Evolutionary conservation across 192 early-diverging fungal genomes (phyloP).

Genomic region (Podila horticola): DNA sequence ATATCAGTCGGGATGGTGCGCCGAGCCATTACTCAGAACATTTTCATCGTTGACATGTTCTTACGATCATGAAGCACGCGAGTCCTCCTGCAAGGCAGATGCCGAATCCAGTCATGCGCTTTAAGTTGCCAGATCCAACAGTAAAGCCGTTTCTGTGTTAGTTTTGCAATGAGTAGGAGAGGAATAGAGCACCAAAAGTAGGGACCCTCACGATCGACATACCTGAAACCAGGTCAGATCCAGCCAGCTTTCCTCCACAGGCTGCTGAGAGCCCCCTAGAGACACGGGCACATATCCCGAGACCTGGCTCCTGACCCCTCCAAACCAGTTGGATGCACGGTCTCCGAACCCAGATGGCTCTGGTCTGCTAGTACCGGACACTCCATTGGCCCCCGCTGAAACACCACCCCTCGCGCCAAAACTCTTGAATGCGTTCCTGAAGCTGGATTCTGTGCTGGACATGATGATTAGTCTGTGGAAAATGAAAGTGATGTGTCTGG

Average conservation of each 20-base stretch:
- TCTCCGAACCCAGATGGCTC: background rate
- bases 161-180: no score
- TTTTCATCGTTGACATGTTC: background rate
- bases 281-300: slow-evolving; percentile 47
- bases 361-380: background rate
- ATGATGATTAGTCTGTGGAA: slow-evolving; percentile 14
- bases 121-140: background rate
- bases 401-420: slow-evolving; percentile 51
- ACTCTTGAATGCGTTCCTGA: slow-evolving; percentile 59
- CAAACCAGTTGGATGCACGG: slow-evolving; percentile 40
- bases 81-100: slow-evolving; percentile 59
- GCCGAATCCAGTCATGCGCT: slow-evolving; percentile 61
- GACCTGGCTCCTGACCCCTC: slow-evolving; percentile 37
- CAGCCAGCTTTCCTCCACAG: slow-evolving; percentile 45
- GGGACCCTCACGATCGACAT: background rate
- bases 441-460: slow-evolving; percentile 57
- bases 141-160: background rate
- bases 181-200: background rate
- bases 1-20: background rate
- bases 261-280: slow-evolving; percentile 38
- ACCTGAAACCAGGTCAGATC: slow-evolving; percentile 49
- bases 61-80: slow-evolving; percentile 59
- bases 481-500: background rate
- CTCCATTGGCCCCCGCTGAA: background rate
- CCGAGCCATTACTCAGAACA: background rate